Evolutionary conservation across 345 rosid genomes (phyloP), one percentile per base, ranked within the genome.

Genomic region (Lepidium didymum): DNA sequence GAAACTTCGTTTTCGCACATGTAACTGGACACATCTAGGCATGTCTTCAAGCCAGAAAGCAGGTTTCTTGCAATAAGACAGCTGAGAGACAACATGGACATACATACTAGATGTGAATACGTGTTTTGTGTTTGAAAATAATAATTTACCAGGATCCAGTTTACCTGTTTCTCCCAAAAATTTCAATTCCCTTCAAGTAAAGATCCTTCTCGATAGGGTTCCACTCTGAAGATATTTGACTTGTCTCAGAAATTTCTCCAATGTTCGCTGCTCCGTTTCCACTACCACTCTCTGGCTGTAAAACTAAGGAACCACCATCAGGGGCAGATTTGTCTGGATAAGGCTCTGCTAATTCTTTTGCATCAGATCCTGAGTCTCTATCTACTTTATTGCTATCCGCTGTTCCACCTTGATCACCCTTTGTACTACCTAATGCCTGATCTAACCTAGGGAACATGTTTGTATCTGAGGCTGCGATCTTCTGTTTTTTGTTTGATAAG

Each of bases 81-180:
- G 78, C 99, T 94, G 90, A 76, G 90, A 76, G 62, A 72, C 54
- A 53, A 53, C 72, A 69, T 25, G 18, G 50, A 64, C 37, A 43
- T 18, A 44, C 21, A 46, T 47, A 46, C 3, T 29, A 53, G 21
- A 43, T 13, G 38, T 77, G 52, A 57, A 56, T 68, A 55, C 2
- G 27, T 63, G 64, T 61, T 47, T 18, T 18, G 49, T 37, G 41
- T 27, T 58, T 11, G 40, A 58, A 38, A 45, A 40, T 29, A 59
- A 61, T 47, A 71, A 62, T 43, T 63, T 37, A 47, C 62, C 56
- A 69, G 49, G 70, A 79, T 66, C 35, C 45, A 38, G 25, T 33
- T 63, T 82, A 90, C 99, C 99, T 94, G 84, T 91, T 94, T 86
- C 89, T 87, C 46, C 99, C 99, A 81, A 85, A 94, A 62, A 94